phyloP scores from a whole-genome alignment of 2,329 filamentous ascomycete species.

The Claviceps africana region DNA sequence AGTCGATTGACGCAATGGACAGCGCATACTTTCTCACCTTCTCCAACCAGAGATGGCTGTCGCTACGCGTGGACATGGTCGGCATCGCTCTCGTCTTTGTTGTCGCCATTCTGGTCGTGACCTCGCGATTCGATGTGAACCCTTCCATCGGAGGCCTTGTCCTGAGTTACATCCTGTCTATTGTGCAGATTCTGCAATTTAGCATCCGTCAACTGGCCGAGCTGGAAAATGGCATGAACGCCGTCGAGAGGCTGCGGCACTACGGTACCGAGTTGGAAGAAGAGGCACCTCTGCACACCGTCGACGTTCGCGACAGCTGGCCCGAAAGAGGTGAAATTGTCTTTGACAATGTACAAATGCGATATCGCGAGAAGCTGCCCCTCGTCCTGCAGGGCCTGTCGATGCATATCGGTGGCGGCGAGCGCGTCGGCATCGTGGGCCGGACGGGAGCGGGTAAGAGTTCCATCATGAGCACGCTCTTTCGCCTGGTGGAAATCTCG shows the following conservation, averaged over 20 bases:
- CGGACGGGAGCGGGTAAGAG: slow-evolving; percentile 74
- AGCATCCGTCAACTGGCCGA: slow-evolving; percentile 87
- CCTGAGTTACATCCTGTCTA: slow-evolving; percentile 81
- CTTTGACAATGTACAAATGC: slow-evolving; percentile 65
- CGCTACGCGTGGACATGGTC: slow-evolving; percentile 69
- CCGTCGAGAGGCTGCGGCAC: slow-evolving; percentile 80
- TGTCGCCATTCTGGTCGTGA: slow-evolving; percentile 81
- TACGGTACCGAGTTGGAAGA: slow-evolving; percentile 80
- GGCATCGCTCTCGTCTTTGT: slow-evolving; percentile 77
- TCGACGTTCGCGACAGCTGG: slow-evolving; percentile 63
- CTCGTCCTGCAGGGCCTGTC: slow-evolving; percentile 57
- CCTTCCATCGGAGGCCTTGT: slow-evolving; percentile 81
- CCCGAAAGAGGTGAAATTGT: slow-evolving; percentile 73
- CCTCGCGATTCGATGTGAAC: slow-evolving; percentile 70
- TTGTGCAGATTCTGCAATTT: slow-evolving; percentile 93
- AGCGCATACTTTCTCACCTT: slow-evolving; percentile 90
- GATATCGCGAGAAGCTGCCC: slow-evolving; percentile 58
- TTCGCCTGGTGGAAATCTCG: slow-evolving; percentile 57
- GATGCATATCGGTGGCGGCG: slow-evolving; percentile 61
- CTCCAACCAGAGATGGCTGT: slow-evolving; percentile 89
- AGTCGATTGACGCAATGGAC: slow-evolving; percentile 80
- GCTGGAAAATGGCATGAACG: slow-evolving; percentile 97
- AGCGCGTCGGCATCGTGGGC: slow-evolving; percentile 69
- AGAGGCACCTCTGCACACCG: slow-evolving; percentile 69
- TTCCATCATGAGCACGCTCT: slow-evolving; percentile 70